phyloP scores from a whole-genome alignment of 106 monocot genomes.

The Xerophyta viscosa region DNA sequence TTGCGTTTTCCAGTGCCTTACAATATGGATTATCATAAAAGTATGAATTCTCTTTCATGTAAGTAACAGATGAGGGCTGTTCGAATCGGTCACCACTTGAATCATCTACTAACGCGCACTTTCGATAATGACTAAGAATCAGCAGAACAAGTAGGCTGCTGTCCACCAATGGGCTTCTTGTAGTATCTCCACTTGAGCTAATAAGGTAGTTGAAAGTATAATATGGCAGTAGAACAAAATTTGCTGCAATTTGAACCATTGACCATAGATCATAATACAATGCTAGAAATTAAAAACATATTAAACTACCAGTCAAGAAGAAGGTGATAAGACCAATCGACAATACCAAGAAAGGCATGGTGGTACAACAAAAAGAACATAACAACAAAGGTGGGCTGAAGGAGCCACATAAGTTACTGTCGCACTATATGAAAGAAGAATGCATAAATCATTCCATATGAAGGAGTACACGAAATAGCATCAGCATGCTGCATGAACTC shows the following conservation, averaged over 20 bases:
- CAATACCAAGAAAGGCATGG: too few relatives aligned
- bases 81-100: constrained; percentile 15
- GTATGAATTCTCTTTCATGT: constrained; percentile 39
- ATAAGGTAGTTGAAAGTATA: constrained; percentile 91
- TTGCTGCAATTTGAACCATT: constrained; percentile 61
- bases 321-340: too few relatives aligned
- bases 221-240: constrained; percentile 84
- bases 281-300: too few relatives aligned
- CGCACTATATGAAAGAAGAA: too few relatives aligned
- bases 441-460: too few relatives aligned
- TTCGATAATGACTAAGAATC: constrained; percentile 81
- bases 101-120: constrained; percentile 27
- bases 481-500: too few relatives aligned
- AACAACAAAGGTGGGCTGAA: too few relatives aligned
- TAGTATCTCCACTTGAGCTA: constrained; percentile 56
- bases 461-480: too few relatives aligned
- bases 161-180: constrained; percentile 60
- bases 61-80: constrained; percentile 17
- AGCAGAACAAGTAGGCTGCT: constrained; percentile 80
- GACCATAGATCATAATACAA: too few relatives aligned
- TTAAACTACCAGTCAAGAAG: too few relatives aligned
- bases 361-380: too few relatives aligned
- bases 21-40: constrained; percentile 77
- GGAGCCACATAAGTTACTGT: too few relatives aligned
- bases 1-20: constrained; percentile 68